phyloP scores from a whole-genome alignment of 805 yeast species.

The Torulaspora indica region DNA sequence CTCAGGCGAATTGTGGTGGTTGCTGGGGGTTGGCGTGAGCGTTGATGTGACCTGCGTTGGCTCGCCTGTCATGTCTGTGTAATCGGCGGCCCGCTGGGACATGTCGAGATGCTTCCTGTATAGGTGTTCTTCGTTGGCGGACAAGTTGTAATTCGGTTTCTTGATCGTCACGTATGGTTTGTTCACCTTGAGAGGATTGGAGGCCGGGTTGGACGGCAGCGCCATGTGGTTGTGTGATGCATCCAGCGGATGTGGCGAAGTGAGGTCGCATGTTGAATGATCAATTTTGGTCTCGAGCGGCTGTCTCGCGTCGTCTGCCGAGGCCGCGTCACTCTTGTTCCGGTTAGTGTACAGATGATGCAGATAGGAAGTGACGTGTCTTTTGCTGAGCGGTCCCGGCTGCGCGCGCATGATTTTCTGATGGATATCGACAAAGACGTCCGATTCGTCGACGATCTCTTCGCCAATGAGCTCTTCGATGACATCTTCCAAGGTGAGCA shows the following conservation, averaged over 20 bases:
- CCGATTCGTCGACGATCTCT: constrained; percentile 94
- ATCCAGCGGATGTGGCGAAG: background rate
- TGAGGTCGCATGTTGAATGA: background rate
- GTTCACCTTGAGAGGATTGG: constrained; percentile 62
- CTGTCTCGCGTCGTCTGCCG: background rate
- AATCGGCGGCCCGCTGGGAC: constrained; percentile 11
- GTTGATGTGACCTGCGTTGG: constrained; percentile 16
- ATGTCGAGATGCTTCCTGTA: constrained; percentile 12
- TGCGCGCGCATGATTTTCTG: constrained; percentile 73
- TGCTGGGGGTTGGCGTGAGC: background rate
- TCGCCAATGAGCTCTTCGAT: constrained; percentile 97
- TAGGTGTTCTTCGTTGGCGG: constrained; percentile 4
- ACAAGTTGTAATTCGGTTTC: constrained; percentile 37
- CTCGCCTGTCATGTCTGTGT: constrained; percentile 14
- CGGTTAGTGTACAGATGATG: constrained; percentile 53
- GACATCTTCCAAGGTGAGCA: constrained; percentile 92
- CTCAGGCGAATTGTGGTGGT: background rate
- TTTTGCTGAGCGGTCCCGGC: constrained; percentile 70
- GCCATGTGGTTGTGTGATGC: constrained; percentile 6
- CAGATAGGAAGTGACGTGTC: constrained; percentile 63
- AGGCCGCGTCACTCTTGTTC: constrained; percentile 22
- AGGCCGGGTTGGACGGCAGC: constrained; percentile 52
- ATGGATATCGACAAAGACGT: constrained; percentile 86
- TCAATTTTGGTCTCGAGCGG: constrained; percentile 1
- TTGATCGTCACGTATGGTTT: constrained; percentile 67